Base-by-base conservation (phyloP, 257 asterid species). In the Haberlea rhodopensis region DNA sequence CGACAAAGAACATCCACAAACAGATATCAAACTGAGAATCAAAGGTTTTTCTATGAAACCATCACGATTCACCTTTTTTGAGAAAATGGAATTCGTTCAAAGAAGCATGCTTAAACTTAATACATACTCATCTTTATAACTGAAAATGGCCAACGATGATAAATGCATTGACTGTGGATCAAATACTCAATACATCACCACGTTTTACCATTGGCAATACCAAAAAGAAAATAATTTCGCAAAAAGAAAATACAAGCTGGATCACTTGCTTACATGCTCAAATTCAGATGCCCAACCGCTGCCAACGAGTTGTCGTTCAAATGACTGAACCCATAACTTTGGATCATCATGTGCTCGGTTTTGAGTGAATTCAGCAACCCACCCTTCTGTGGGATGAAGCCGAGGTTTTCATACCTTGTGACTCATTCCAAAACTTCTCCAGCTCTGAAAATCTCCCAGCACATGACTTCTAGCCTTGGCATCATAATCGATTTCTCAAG, bases 251-350 rank as follows among this genome's bases (percentile, higher is more conserved):
- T 45, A 40, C 32, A 53, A 63, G 65, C 43, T 51, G 71, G 66
- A 63, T 58, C 18, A 71, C 52, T 60, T 71, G 19, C 96, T 87
- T 82, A 90, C 99, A 75, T 79, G 92, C 73, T 94, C 95, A 83
- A 86, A 94, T 76, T 94, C 99, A 79, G 97, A 86, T 61, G 92
- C 97, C 97, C 99, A 94, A 26, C 95, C 95, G 73, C 81, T 94
- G 49, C 92, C 81, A 63, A 96, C 91, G 74, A 90, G 96, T 62
- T 94, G 88, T 63, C 79, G 86, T 78, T 90, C 96, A 80, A 90
- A 90, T 78, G 97, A 86, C 73, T 77, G 96, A 76, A 68, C 88
- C 99, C 99, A 94, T 71, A 73, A 64, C 57, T 75, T 87, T 66
- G 97, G 96, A 65, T 86, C 84, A 58, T 84, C 85, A 77, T 23